Evolutionary conservation across 75 land plant species (phyloP).

Genomic region (Adiantum capillusveneris): DNA sequence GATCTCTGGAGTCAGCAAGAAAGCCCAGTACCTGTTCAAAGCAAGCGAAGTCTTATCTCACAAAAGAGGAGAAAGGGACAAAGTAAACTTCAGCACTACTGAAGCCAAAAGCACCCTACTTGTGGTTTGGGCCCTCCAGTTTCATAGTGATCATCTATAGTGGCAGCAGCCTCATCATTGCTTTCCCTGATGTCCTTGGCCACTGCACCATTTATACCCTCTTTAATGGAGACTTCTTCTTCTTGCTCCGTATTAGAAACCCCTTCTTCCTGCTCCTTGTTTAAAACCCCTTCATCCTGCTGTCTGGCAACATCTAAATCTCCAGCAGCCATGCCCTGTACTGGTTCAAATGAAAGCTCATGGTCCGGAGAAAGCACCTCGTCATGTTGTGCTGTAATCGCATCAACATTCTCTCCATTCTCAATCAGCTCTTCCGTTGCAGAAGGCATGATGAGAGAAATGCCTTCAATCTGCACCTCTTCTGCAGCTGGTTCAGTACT

Average conservation of each 20-base stretch:
- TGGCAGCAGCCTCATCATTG: no score
- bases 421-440: background rate
- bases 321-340: background rate
- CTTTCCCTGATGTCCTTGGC: no score
- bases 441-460: background rate
- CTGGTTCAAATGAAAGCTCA: background rate
- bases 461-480: background rate
- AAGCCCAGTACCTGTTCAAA: background rate
- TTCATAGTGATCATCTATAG: no score
- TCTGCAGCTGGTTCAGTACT: no score
- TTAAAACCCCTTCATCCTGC: no score
- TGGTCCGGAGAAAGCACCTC: background rate
- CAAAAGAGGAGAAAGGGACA: background rate
- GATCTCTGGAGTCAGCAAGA: constrained; percentile 4
- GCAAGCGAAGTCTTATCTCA: background rate
- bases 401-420: background rate
- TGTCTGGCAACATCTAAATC: background rate
- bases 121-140: background rate
- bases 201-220: no score
- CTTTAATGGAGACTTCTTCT: no score
- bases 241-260: no score
- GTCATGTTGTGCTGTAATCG: background rate
- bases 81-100: no score
- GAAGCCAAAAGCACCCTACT: background rate
- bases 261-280: no score